Conservation (phyloP, 345 rosid species). For the Gossypium herbaceum region DNA sequence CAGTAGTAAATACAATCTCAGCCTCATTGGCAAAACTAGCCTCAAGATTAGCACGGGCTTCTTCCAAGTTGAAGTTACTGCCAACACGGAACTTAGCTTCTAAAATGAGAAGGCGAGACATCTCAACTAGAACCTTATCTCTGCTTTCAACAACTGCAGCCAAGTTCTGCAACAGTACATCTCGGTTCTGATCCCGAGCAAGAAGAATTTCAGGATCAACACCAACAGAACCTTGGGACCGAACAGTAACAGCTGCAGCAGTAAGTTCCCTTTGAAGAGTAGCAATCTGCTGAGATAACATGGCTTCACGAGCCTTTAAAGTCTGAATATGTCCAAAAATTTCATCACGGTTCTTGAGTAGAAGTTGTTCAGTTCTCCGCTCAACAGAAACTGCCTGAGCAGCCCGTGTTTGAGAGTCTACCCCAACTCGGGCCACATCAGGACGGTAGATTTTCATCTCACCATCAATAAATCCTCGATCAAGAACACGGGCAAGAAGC, state of each 20-base stretch:
- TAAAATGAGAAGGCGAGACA: constrained; percentile 89
- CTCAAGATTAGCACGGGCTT: constrained; percentile 94
- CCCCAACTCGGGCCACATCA: constrained; percentile 98
- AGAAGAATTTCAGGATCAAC: constrained; percentile 93
- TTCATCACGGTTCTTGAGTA: constrained; percentile 81
- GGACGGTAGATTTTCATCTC: constrained; percentile 98
- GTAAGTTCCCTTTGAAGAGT: constrained; percentile 74
- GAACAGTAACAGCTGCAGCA: constrained; percentile 67
- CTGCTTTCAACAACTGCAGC: constrained; percentile 93
- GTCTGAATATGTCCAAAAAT: constrained; percentile 79
- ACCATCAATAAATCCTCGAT: constrained; percentile 97
- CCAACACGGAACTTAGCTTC: constrained; percentile 79
- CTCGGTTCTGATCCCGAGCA: constrained; percentile 90
- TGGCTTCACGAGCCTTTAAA: constrained; percentile 68
- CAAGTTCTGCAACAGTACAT: constrained; percentile 76
- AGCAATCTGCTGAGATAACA: constrained; percentile 75
- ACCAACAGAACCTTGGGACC: constrained; percentile 94
- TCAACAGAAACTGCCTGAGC: constrained; percentile 99
- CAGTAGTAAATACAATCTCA: constrained; percentile 98
- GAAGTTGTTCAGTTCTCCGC: constrained; percentile 88
- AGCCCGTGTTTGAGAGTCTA: constrained; percentile 95
- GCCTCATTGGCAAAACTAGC: constrained; percentile 99
- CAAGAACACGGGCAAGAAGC: constrained; percentile 94
- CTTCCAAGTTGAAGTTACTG: constrained; percentile 81
- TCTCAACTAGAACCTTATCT: constrained; percentile 94